phyloP scores from a whole-genome alignment of 129 eudicot species.

The Scalesia atractyloides region DNA sequence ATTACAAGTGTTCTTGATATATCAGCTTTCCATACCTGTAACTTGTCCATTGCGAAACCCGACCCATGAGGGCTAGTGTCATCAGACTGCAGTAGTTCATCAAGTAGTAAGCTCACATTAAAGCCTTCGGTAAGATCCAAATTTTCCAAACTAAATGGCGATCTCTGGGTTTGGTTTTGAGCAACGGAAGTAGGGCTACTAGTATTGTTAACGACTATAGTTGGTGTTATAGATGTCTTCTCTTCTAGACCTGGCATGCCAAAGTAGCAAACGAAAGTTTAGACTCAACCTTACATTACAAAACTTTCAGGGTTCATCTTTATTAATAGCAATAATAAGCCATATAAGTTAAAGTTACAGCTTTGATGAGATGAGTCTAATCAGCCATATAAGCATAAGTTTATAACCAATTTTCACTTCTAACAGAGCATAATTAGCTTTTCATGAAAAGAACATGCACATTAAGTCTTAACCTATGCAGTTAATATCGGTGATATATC shows the following conservation, averaged over 20 bases:
- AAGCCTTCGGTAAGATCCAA: conserved; percentile 47
- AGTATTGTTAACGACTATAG: conserved; percentile 37
- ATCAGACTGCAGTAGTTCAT: conserved; percentile 53
- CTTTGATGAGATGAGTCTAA: neutral
- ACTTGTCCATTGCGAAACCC: conserved; percentile 65
- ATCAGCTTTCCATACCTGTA: conserved; percentile 69
- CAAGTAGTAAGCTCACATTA: conserved; percentile 52
- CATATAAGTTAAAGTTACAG: neutral
- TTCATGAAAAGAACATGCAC: no score
- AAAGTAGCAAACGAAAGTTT: conserved; percentile 7
- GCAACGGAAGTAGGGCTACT: conserved; percentile 50
- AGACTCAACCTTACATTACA: neutral
- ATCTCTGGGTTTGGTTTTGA: conserved; percentile 40
- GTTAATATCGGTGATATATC: no score
- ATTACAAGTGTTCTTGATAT: conserved; percentile 61
- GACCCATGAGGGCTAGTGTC: conserved; percentile 49
- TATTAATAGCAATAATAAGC: no score
- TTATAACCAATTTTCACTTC: neutral
- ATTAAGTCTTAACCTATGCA: no score
- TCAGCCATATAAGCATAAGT: no score
- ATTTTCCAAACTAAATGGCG: conserved; percentile 55
- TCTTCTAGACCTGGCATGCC: conserved; percentile 60
- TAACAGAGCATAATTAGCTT: neutral
- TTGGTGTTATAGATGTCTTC: conserved; percentile 44
- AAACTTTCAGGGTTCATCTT: no score